Percentiles rank a stretch among this genome's conserved stretches.
phyloP scores from a whole-genome alignment of 305 asterid species.

The Euphrasia arctica region DNA sequence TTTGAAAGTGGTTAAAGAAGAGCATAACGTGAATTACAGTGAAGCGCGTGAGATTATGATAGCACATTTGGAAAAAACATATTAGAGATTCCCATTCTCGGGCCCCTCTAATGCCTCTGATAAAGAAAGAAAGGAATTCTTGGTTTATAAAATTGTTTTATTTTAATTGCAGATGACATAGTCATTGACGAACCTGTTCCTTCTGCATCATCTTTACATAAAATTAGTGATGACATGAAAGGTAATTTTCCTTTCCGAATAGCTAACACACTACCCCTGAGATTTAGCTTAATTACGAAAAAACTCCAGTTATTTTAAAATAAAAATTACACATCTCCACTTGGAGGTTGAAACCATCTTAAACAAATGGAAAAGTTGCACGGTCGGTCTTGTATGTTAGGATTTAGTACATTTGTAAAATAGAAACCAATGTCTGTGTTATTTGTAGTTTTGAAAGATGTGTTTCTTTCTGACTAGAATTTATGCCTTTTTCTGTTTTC shows the following conservation, averaged over 20 bases:
- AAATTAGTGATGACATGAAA: slow-evolving; percentile 33
- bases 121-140: slow-evolving; percentile 5
- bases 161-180: slow-evolving; percentile 62
- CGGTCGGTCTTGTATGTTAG: too few species aligned
- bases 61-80: slow-evolving; percentile 66
- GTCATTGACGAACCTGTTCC: slow-evolving; percentile 60
- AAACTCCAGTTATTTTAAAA: too few species aligned
- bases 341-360: background rate
- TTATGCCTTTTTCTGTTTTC: background rate
- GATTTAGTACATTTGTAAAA: too few species aligned
- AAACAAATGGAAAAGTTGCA: background rate
- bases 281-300: background rate
- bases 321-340: background rate
- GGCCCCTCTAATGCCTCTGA: slow-evolving; percentile 36
- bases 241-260: slow-evolving; percentile 37
- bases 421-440: too few species aligned
- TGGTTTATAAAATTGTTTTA: slow-evolving; percentile 24
- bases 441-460: background rate
- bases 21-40: slow-evolving; percentile 32
- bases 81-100: slow-evolving; percentile 88
- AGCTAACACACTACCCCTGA: background rate
- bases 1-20: slow-evolving; percentile 62
- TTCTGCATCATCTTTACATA: slow-evolving; percentile 42
- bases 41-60: slow-evolving; percentile 56
- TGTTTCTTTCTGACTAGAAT: background rate